phyloP scores from a whole-genome alignment of 164 flowering plant species.

The Macadamia integrifolia region DNA sequence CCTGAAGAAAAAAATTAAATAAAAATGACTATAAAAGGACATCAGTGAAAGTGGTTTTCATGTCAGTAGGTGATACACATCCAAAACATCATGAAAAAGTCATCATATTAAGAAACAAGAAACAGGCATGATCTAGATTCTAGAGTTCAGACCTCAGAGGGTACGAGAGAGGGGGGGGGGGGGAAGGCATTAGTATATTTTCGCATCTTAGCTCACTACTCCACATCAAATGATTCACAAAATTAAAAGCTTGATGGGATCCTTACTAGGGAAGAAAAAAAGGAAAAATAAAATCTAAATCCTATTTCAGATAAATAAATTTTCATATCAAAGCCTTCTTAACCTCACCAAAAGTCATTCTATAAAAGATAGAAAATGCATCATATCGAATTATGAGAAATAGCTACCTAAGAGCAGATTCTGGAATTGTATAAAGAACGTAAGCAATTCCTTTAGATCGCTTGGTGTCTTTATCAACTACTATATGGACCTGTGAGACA shows the following conservation, averaged over 20 bases:
- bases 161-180: neutral
- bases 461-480: constrained; percentile 76
- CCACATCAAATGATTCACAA: neutral
- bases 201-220: neutral
- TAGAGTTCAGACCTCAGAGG: neutral
- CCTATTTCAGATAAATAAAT: neutral
- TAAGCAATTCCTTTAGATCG: constrained; percentile 84
- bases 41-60: neutral
- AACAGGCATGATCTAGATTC: too few species aligned
- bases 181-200: neutral
- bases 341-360: neutral
- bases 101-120: too few species aligned
- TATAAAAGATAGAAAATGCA: neutral
- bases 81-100: neutral
- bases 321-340: neutral
- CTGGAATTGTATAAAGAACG: constrained; percentile 62
- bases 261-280: too few species aligned
- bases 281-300: neutral
- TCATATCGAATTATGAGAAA: neutral
- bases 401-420: constrained; percentile 68
- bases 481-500: constrained; percentile 73
- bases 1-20: constrained; percentile 36
- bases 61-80: neutral
- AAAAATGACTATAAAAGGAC: neutral
- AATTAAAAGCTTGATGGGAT: too few species aligned